Percentiles rank a stretch among this genome's conserved stretches.
These are phyloP conservation scores for Bremia lactucae DNA, from an alignment of 352 stramenopile species.

Conservation along the genomic window DNA sequence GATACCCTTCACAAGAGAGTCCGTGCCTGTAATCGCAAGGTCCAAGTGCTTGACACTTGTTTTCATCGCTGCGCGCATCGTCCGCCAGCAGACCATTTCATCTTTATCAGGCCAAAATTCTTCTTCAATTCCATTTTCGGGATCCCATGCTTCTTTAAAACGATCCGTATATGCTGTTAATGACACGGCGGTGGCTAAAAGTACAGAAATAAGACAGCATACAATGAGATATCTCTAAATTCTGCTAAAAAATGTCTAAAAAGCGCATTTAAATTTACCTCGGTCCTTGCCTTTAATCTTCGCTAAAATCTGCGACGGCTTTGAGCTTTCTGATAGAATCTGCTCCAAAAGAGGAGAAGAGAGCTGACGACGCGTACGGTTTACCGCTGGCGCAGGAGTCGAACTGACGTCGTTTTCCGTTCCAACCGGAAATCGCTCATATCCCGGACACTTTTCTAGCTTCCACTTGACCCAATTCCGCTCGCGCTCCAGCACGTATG, in stretches of 20 bases:
- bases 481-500: conserved; percentile 77
- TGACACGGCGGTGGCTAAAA: conserved; percentile 56
- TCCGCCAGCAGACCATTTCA: conserved; percentile 81
- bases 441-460: conserved; percentile 72
- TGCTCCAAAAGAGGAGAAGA: conserved; percentile 56
- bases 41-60: conserved; percentile 62
- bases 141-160: conserved; percentile 90
- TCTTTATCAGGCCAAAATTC: conserved; percentile 93
- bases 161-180: conserved; percentile 72
- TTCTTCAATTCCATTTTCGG: conserved; percentile 92
- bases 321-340: conserved; percentile 69
- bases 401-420: conserved; percentile 11
- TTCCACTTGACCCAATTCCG: conserved; percentile 89
- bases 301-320: conserved; percentile 59
- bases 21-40: conserved; percentile 45
- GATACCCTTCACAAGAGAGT: conserved; percentile 60
- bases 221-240: no score
- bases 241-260: neutral
- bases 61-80: conserved; percentile 71
- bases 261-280: conserved; percentile 21
- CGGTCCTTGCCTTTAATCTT: conserved; percentile 62
- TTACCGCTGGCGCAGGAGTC: conserved; percentile 15
- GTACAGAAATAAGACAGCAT: no score
- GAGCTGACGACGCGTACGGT: conserved; percentile 19
- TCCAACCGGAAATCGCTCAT: conserved; percentile 40